phyloP scores from a whole-genome alignment of 1,284 basidiomycete genomes.

The Mycosarcoma maydis region DNA sequence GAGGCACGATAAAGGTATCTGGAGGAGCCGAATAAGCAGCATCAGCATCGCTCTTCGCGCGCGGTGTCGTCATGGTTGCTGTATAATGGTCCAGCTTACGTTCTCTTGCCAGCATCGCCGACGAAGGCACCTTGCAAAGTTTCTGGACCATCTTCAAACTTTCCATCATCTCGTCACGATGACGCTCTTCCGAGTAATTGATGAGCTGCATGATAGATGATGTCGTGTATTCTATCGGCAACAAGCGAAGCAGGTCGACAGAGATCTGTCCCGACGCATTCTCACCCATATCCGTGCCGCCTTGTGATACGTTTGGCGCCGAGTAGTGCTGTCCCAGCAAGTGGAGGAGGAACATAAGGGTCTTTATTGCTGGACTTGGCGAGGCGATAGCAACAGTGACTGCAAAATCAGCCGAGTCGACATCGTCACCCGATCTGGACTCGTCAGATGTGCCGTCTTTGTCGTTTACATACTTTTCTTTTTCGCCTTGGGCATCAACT shows the following conservation, averaged over 20 bases:
- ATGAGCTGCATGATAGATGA: conserved; percentile 49
- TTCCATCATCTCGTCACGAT: conserved; percentile 46
- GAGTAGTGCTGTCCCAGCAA: conserved; percentile 20
- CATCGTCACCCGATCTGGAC: not conserved
- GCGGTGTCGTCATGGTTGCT: conserved; percentile 10
- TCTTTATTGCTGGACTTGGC: conserved; percentile 36
- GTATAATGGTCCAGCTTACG: conserved; percentile 15
- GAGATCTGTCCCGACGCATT: conserved; percentile 18
- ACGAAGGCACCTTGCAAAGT: conserved; percentile 30
- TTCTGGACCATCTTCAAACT: conserved; percentile 36
- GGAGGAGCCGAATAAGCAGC: conserved; percentile 9
- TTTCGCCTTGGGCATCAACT: not conserved
- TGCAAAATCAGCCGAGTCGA: conserved; percentile 25
- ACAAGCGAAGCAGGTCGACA: conserved; percentile 43
- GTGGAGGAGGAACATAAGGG: conserved; percentile 46
- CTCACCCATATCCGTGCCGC: not conserved
- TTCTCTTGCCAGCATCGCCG: conserved; percentile 30
- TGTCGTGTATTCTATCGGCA: conserved; percentile 44
- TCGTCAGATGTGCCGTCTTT: not conserved
- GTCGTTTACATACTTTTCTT: conserved; percentile 4
- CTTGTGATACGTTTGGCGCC: not conserved
- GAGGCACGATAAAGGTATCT: conserved; percentile 40
- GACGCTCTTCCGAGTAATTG: conserved; percentile 40
- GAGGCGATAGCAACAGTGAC: conserved; percentile 49
- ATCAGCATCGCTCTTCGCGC: not conserved